Conservation (phyloP, 2,329 filamentous ascomycete species). For the Fusarium nygamai region DNA sequence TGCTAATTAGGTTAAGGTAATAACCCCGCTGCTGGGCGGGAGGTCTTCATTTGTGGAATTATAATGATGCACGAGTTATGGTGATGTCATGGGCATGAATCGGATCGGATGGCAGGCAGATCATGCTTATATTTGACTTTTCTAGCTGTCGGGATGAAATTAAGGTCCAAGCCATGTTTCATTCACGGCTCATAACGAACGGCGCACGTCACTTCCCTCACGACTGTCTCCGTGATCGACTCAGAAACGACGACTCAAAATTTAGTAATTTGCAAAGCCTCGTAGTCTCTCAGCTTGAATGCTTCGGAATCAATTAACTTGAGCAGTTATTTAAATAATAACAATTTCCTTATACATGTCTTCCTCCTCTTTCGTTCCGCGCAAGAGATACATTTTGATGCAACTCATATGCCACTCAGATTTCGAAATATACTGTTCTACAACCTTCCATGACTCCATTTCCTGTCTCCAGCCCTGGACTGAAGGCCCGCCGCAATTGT, state of each 20-base stretch:
- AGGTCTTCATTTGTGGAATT: not conserved
- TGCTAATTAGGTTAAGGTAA: not conserved
- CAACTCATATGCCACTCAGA: not conserved
- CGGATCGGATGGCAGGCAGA: not conserved
- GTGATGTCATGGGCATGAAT: not conserved
- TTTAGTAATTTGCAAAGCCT: not conserved
- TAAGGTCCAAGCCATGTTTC: not conserved
- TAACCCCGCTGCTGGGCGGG: not conserved
- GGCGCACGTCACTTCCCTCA: rapidly evolving
- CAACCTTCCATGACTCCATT: rapidly evolving
- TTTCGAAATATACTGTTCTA: not conserved
- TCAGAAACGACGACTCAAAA: not conserved
- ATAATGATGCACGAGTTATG: not conserved
- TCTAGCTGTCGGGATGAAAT: not conserved
- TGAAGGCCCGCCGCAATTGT: rapidly evolving
- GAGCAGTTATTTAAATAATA: not conserved
- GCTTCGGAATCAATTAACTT: rapidly evolving
- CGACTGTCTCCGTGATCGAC: not conserved
- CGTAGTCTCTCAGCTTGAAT: not conserved
- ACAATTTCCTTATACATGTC: not conserved
- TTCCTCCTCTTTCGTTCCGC: not conserved
- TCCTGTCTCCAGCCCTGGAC: not conserved
- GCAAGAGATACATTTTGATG: not conserved
- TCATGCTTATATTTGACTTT: not conserved
- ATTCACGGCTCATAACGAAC: rapidly evolving